Evolutionary conservation across 257 asterid species (phyloP), one percentile per base, ranked within the genome.

Genomic region (Solanum virginianum): DNA sequence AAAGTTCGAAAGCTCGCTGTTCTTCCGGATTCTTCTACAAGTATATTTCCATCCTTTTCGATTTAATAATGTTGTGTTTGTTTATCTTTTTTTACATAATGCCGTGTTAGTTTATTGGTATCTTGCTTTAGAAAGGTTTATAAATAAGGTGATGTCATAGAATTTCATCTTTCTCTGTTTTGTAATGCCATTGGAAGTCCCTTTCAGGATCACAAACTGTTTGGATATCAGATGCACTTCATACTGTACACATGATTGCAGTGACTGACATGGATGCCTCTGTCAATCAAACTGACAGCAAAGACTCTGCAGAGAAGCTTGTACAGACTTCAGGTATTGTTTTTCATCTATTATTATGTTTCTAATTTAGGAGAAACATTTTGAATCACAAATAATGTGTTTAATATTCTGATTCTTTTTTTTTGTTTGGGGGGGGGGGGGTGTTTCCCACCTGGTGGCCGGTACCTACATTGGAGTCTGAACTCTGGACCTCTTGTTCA

Each of bases 211-310:
- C 96, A 55, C 91, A 86, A 85, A 87, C 87, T 79, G 79, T 95
- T 83, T 95, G 98, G 98, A 88, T 90, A 62, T 92, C 96, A n/a
- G 98, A 95, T 93, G 96, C 96, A 82, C 89, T 87, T 36, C 91
- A 94, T 88, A 91, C 92, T 47, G 88, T 95, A 54, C 97, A 94
- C 89, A 87, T 89, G 84, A 85, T 93, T 90, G 87, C 43, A 84
- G 82, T 90, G 53, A 84, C 95, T 45, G 96, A 89, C 24, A 51
- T 88, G 81, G 95, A 91, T 70, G 60, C 91, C 62, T 89, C 94
- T 69, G 82, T 79, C 54, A 90, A 84, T 80, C 91, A 89, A 82
- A 70, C 85, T 59, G 91, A 89, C 54, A 88, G 81, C 85, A 88
- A 90, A 70, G 91, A 90, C 60, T 22, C 86, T 65, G 85, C 66